Base-by-base conservation (phyloP, 257 asterid species). In the Plantago ovata region DNA sequence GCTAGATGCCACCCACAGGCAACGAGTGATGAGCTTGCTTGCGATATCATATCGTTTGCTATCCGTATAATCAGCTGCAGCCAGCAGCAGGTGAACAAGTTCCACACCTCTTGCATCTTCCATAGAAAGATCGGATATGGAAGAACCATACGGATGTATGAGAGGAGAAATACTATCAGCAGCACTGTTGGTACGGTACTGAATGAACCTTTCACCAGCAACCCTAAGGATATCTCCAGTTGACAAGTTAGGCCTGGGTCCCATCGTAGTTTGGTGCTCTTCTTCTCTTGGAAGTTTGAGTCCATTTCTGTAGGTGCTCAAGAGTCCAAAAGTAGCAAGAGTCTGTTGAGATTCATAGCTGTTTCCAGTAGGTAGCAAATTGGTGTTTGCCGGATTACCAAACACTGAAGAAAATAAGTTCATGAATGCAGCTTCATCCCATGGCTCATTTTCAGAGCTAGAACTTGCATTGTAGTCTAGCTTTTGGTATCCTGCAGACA, bases 191-290 rank as follows among this genome's bases (percentile, higher is more conserved):
- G 84, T 64, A 63, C 77, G 76, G 61, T 72, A 80, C 14, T 75
- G 85, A 47, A 83, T 73, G 80, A 70, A 85, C 51, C 76, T 79
- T 62, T 80, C 86, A 20, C 86, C 86, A 5, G 83, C 95, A 46
- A 73, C 22, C 70, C 66, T 77, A 38, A 86, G 20, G 51, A 73
- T 73, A 19, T 86, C 86, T 14, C 66, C 79, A 22, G 72, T 51
- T 15, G 85, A 70, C 10, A 83, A 22, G 47, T 63, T 75, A 18
- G 33, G 54, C 50, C 49, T 58, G 10, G 7, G 32, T 9, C n/a
- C 66, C 19, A 28, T 28, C 13, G 3, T 36, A 9, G 24, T 9
- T 64, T n/a, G 21, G 13, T 22, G 14, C 18, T 36, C 63, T 42
- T 42, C 72, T 39, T 36, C 58, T 1, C 47, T 53, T 1, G 64